Evolutionary conservation across 257 asterid species (phyloP), one percentile per base, ranked within the genome.

Genomic region (Solanum pinnatisectum): DNA sequence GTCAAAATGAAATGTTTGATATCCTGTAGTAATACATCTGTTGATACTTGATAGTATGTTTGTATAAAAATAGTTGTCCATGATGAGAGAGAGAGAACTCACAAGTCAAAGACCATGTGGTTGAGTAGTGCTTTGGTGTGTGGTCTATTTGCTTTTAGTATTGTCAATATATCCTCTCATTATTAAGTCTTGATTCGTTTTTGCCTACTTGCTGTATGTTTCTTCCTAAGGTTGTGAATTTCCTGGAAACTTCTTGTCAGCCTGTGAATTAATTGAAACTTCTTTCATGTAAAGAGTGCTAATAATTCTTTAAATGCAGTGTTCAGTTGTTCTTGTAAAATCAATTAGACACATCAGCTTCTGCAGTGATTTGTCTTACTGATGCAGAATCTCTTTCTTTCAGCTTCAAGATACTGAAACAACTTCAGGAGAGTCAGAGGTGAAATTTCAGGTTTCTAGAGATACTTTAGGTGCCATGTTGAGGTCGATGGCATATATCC

Each of bases 341-440:
- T 35, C 40, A n/a, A 65, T 52, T 18, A 30, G 49, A 42, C 18
- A 27, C 60, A 73, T 52, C 81, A 40, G 65, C 63, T 59, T 89
- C 37, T 32, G 84, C 65, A 27, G 10, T 13, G 59, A 59, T 22
- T 73, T 84, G 83, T 86, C 46, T 84, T 86, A 84, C 32, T 82
- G 84, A 77, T 88, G 56, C 85, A 87, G 27, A 37, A 87, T 70
- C 59, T 46, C 68, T 90, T 77, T 87, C 49, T 86, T 91, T 89
- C 95, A 96, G 99, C 98, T 95, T 86, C 99, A 94, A 92, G 99
- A 94, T 90, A 89, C 94, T 0, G 95, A 93, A 87, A 92, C 95
- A 87, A 87, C 96, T 87, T 86, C 93, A 56, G 96, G 98, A 76
- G 96, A 94, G 94, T 83, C 95, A 30, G 98, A 94, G 90, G 95